A percentile compares a stretch with the other conserved stretches of the same genome.
Evolutionary conservation across 257 asterid species (phyloP).

Genomic region (Solanum chmielewskii): DNA sequence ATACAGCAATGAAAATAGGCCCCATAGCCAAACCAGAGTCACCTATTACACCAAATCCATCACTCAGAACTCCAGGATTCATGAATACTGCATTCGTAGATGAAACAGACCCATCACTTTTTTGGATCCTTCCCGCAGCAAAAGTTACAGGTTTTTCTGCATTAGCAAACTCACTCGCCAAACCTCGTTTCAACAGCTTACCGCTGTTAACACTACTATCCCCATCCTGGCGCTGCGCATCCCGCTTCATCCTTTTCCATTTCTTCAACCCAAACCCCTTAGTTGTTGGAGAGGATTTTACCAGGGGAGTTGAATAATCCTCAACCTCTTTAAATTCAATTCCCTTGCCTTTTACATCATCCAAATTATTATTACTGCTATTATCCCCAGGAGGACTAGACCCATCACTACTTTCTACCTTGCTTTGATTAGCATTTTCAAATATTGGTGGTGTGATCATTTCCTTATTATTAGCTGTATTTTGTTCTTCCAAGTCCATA

Average conservation of each 20-base stretch:
- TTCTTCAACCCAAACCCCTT: slow-evolving; percentile 65
- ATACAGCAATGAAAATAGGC: slow-evolving; percentile 21
- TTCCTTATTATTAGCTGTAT: slow-evolving; percentile 22
- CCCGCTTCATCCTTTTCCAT: slow-evolving; percentile 74
- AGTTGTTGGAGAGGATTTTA: slow-evolving; percentile 12
- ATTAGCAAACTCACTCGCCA: slow-evolving; percentile 10
- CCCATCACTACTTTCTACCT: slow-evolving; percentile 23
- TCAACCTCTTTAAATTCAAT: slow-evolving; percentile 3
- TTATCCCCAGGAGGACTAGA: slow-evolving; percentile 1
- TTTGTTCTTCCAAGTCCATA: slow-evolving; percentile 41
- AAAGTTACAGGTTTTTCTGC: slow-evolving; percentile 21
- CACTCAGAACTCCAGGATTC: slow-evolving; percentile 7
- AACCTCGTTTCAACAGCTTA: slow-evolving; percentile 25
- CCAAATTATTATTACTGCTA: slow-evolving; percentile 10
- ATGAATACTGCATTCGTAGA: slow-evolving; percentile 31
- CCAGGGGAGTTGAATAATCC: not conserved
- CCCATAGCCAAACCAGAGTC: slow-evolving; percentile 21
- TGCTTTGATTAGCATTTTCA: slow-evolving; percentile 7
- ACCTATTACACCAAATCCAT: slow-evolving; percentile 16
- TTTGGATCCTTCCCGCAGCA: slow-evolving; percentile 27
- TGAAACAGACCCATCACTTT: slow-evolving; percentile 50
- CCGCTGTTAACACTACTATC: slow-evolving; percentile 16
- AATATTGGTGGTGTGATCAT: not conserved
- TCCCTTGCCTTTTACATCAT: slow-evolving; percentile 12
- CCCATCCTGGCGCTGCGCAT: slow-evolving; percentile 11